phyloP scores from a whole-genome alignment of 1,139 yeast species.

The Geotrichum siamense region DNA sequence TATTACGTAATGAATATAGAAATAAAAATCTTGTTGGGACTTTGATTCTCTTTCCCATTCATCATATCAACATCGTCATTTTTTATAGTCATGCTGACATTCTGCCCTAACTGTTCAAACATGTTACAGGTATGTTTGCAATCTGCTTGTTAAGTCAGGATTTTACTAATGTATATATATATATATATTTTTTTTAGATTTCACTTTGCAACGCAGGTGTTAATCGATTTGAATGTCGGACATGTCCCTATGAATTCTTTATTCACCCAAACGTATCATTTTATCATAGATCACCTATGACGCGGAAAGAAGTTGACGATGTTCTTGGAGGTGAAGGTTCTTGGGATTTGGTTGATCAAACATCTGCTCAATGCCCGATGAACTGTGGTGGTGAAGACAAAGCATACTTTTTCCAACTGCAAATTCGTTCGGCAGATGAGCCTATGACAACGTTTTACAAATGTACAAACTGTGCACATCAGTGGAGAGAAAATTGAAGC shows the following conservation, averaged over 20 bases:
- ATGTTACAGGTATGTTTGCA: slow-evolving; percentile 52
- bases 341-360: slow-evolving; percentile 92
- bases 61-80: neutral
- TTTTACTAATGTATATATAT: slow-evolving; percentile 11
- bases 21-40: neutral
- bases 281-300: slow-evolving; percentile 74
- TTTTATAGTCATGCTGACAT: slow-evolving; percentile 60
- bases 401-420: slow-evolving; percentile 95
- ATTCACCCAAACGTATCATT: slow-evolving; percentile 67
- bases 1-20: too few species aligned
- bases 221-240: slow-evolving; percentile 66
- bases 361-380: slow-evolving; percentile 71
- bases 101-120: slow-evolving; percentile 89
- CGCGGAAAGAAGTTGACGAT: slow-evolving; percentile 89
- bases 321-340: slow-evolving; percentile 96
- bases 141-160: neutral
- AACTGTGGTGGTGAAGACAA: slow-evolving; percentile 80
- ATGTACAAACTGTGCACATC: slow-evolving; percentile 86
- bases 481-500: slow-evolving; percentile 92
- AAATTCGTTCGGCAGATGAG: slow-evolving; percentile 85
- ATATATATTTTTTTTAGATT: slow-evolving; percentile 17
- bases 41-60: neutral
- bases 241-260: slow-evolving; percentile 92
- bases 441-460: slow-evolving; percentile 94
- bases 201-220: slow-evolving; percentile 25